A percentile compares a stretch with the other conserved stretches of the same genome.
Conservation (phyloP, 2,329 filamentous ascomycete genomes). For the Trichoderma sp. region DNA sequence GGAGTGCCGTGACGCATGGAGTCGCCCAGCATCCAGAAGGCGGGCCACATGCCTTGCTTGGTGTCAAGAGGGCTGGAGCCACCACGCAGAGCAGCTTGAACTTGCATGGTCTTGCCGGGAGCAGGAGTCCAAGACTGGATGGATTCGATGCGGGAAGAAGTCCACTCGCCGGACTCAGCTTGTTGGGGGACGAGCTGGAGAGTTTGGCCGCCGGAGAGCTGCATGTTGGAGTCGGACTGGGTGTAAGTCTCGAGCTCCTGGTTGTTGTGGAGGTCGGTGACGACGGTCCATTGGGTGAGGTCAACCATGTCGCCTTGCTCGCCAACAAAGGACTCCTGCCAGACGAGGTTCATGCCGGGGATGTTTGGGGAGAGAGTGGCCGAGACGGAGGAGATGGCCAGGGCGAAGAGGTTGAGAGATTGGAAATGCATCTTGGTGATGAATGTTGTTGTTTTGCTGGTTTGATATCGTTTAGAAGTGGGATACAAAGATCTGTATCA, state of each 20-base stretch:
- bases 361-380: conserved; percentile 43
- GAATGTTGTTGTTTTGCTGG: neutral
- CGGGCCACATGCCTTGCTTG: conserved; percentile 55
- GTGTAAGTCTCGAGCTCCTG: conserved; percentile 52
- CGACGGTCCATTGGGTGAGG: conserved; percentile 47
- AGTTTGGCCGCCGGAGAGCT: conserved; percentile 52
- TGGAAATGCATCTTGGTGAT: conserved; percentile 30
- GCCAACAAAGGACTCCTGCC: conserved; percentile 49
- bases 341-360: conserved; percentile 45
- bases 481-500: neutral
- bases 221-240: conserved; percentile 46
- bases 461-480: neutral
- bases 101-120: conserved; percentile 43
- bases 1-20: conserved; percentile 46
- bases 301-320: conserved; percentile 41
- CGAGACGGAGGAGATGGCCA: conserved; percentile 30
- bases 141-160: conserved; percentile 52
- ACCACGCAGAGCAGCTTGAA: conserved; percentile 49
- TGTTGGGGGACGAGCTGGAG: conserved; percentile 53
- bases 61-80: conserved; percentile 36
- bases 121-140: conserved; percentile 48
- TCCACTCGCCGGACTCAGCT: conserved; percentile 45
- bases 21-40: conserved; percentile 55
- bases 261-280: conserved; percentile 48
- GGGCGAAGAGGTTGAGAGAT: conserved; percentile 26